Base-by-base conservation (phyloP, 2,329 filamentous ascomycete species). In the Colletotrichum endophyticum region DNA sequence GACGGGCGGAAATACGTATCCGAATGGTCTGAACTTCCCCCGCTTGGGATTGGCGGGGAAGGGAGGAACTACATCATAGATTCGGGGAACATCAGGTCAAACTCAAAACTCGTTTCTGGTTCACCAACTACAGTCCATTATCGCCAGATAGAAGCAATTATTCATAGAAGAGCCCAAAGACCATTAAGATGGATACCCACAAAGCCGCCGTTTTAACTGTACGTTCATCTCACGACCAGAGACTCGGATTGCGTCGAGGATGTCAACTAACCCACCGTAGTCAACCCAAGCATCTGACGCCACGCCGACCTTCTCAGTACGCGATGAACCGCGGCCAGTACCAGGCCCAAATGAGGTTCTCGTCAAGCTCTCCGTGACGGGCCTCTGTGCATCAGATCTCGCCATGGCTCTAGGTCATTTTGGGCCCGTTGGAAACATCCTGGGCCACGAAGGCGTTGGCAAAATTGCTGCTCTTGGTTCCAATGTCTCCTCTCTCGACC, bases 381-480 rank as follows among this genome's bases (percentile, higher is more conserved):
- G 83, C 16, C 78, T 87, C 39, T 87, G 86, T 73, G 85, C 85
- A 5, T 85, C 85, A 9, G 86, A 87, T 73, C 78, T 84, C 19
- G 80, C 80, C 19, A 82, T 87, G 67, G 86, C 85, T 1, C 70
- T 81, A 0, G 85, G 86, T 13, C 80, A 85, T 28, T 78, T 87
- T 61, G 85, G 85, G 0, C 84, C 84, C 0, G 80, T 81, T 1
- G 79, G 80, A 7, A 76, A 82, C 28, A 82, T 86, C 3, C 81
- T 86, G 0, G 87, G 87, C 6, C 87, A 89, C 64, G 87, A 89
- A 76, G 87, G 87, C 9, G 84, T 88, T 2, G 87, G 87, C 2
- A 81, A 80, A 13, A 81, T 88, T 19, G 84, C 81, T 6, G 80
- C 78, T 28, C 75, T 88, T 3, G 87, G 87, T 2, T 80, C 81